phyloP scores from a whole-genome alignment of 192 early-diverging fungal species.

The Coemansia sp. region DNA sequence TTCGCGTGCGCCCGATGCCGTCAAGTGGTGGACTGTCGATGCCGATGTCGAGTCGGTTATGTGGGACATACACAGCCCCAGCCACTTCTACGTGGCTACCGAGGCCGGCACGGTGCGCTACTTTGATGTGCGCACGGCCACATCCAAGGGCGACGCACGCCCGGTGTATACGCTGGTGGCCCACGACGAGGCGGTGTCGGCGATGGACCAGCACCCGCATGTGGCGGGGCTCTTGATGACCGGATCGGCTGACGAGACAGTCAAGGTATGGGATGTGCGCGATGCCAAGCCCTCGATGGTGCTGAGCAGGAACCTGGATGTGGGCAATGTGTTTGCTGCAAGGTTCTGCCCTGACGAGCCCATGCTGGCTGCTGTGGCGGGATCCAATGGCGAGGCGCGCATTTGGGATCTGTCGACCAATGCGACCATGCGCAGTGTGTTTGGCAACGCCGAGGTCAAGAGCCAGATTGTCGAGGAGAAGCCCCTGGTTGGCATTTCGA shows the following conservation, averaged over 20 bases:
- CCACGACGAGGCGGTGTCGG: conserved; percentile 85
- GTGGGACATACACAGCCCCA: conserved; percentile 87
- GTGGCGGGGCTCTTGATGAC: conserved; percentile 87
- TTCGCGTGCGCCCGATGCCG: conserved; percentile 73
- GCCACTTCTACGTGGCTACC: conserved; percentile 75
- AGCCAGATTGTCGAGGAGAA: conserved; percentile 38
- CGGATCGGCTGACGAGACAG: conserved; percentile 81
- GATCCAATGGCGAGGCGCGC: conserved; percentile 83
- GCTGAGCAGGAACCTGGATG: conserved; percentile 77
- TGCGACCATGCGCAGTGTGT: conserved; percentile 61
- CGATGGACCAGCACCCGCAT: conserved; percentile 78
- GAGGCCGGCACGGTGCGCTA: conserved; percentile 91
- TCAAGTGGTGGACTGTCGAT: conserved; percentile 63
- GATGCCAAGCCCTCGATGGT: conserved; percentile 78
- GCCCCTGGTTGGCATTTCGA: conserved; percentile 43
- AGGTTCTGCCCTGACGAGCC: conserved; percentile 90
- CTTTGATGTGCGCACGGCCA: conserved; percentile 71
- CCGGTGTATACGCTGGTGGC: conserved; percentile 89
- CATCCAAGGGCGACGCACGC: conserved; percentile 17
- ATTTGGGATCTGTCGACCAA: conserved; percentile 94
- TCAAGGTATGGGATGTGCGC: conserved; percentile 90
- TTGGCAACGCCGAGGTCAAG: conserved; percentile 19
- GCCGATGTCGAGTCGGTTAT: conserved; percentile 89
- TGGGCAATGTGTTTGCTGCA: conserved; percentile 80
- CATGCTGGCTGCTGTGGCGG: conserved; percentile 83